These are phyloP conservation scores for Xerocomus minutiporus DNA, from an alignment of 1,284 basidiomycete species.

Conservation along the genomic window DNA sequence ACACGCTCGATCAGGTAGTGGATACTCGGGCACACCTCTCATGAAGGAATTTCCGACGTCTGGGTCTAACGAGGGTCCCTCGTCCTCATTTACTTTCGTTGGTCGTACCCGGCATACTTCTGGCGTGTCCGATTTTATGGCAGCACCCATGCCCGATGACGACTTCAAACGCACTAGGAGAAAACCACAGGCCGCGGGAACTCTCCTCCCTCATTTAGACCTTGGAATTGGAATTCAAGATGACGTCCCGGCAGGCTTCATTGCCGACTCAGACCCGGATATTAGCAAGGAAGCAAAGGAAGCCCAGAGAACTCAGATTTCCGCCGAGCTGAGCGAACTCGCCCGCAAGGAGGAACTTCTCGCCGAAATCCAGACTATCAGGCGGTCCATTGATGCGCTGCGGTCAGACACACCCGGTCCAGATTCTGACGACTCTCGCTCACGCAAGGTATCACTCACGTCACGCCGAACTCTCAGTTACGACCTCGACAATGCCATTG, in stretches of 20 bases:
- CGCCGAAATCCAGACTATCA: slow-evolving; percentile 72
- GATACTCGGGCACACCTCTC: slow-evolving; percentile 49
- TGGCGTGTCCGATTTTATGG: slow-evolving; percentile 67
- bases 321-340: slow-evolving; percentile 52
- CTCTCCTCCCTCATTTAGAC: slow-evolving; percentile 67
- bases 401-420: slow-evolving; percentile 61
- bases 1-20: slow-evolving; percentile 61
- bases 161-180: slow-evolving; percentile 50
- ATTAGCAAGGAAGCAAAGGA: slow-evolving; percentile 34
- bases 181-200: slow-evolving; percentile 45
- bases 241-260: slow-evolving; percentile 66
- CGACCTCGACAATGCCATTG: slow-evolving; percentile 50
- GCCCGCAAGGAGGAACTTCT: slow-evolving; percentile 66
- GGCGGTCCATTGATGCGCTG: slow-evolving; percentile 69
- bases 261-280: slow-evolving; percentile 37
- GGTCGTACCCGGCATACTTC: slow-evolving; percentile 55
- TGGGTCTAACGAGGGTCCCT: slow-evolving; percentile 45
- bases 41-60: slow-evolving; percentile 57
- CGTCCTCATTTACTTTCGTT: slow-evolving; percentile 47
- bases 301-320: slow-evolving; percentile 37
- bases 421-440: slow-evolving; percentile 49
- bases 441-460: slow-evolving; percentile 62
- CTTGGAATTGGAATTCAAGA: slow-evolving; percentile 68
- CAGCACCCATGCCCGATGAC: slow-evolving; percentile 54
- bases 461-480: slow-evolving; percentile 65